Evolutionary conservation across 371 early-diverging fungal species (phyloP).

Genomic region (Dinochytrium kinnereticum): DNA sequence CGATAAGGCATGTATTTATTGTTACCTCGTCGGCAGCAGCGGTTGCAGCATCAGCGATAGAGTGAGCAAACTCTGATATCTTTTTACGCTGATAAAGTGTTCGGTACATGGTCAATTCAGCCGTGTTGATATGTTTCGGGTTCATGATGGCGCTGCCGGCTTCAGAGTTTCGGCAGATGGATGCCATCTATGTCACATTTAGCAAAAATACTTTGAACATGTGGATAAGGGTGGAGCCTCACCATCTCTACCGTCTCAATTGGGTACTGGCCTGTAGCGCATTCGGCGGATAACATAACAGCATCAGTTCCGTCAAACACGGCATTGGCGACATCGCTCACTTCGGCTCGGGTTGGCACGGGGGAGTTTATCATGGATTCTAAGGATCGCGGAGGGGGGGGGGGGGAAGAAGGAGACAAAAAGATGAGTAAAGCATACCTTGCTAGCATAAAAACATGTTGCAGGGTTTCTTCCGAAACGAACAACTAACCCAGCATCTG

Average conservation of each 20-base stretch:
- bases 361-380: constrained; percentile 61
- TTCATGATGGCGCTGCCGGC: constrained; percentile 37
- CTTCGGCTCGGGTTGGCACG: constrained; percentile 47
- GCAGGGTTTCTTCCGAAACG: background rate
- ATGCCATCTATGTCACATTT: constrained; percentile 41
- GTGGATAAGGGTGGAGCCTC: background rate
- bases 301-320: constrained; percentile 58
- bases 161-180: constrained; percentile 48
- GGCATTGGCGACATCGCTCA: constrained; percentile 53
- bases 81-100: background rate
- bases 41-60: constrained; percentile 54
- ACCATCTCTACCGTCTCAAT: constrained; percentile 51
- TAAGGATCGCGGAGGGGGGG: too few relatives aligned
- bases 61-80: constrained; percentile 42
- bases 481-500: constrained; percentile 56
- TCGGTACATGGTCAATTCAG: background rate
- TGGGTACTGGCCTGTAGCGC: constrained; percentile 49
- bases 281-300: constrained; percentile 68
- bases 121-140: constrained; percentile 19
- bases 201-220: background rate
- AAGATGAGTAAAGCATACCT: too few relatives aligned
- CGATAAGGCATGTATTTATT: too few relatives aligned
- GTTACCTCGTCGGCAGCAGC: constrained; percentile 45
- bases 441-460: too few relatives aligned
- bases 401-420: too few relatives aligned